These are phyloP conservation scores for Botryotinia globosa DNA, from an alignment of 2,329 filamentous ascomycete species.

Conservation along the genomic window DNA sequence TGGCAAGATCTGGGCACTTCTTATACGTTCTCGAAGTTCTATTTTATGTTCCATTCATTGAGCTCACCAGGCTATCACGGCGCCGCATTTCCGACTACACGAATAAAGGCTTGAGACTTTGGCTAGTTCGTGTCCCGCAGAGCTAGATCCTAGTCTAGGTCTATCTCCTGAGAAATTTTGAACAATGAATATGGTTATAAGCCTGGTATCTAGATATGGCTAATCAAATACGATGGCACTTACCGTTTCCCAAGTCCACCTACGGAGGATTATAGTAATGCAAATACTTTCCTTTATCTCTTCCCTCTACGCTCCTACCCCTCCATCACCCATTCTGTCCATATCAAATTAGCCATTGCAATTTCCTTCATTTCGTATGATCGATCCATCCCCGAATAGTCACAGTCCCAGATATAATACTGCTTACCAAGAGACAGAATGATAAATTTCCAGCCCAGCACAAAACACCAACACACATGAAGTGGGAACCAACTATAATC, in stretches of 20 bases:
- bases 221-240: background rate
- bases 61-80: background rate
- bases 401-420: background rate
- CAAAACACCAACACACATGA: background rate
- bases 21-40: background rate
- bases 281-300: background rate
- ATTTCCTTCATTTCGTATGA: background rate
- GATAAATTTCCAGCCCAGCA: background rate
- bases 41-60: background rate
- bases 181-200: background rate
- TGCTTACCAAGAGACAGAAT: background rate
- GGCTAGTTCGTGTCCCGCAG: background rate
- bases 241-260: background rate
- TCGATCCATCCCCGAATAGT: background rate
- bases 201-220: background rate
- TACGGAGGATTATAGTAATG: background rate
- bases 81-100: background rate
- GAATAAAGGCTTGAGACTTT: background rate
- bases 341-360: background rate
- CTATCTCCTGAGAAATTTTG: background rate
- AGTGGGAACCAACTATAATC: background rate
- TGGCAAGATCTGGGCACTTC: conserved; percentile 6
- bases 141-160: background rate
- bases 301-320: background rate
- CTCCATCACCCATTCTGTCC: background rate